Base-by-base conservation (phyloP, 2,329 filamentous ascomycete species). In the Hymenoscyphus fraxineus region DNA sequence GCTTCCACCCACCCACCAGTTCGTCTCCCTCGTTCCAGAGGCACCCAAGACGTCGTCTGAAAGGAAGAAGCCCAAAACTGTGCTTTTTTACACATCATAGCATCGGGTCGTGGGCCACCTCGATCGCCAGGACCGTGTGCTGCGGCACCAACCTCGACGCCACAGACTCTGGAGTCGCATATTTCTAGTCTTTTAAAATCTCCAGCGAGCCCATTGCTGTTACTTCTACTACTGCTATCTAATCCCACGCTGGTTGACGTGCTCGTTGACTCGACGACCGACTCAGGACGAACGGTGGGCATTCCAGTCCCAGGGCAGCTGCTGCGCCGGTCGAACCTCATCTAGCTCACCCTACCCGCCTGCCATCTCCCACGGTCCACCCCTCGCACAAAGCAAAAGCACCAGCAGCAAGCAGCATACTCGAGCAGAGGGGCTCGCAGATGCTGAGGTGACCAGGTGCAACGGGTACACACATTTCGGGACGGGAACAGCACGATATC, bases 401-500 rank as follows among this genome's bases (percentile, higher is more conserved):
- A 54, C 19, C n/a, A 54, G 47, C 47, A 51, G n/a, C 44, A 51
- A 51, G 44, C 16, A 69, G 32, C 60, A 63, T 67, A 66, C 65
- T 72, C 69, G 72, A 73, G 69, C 67, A 67, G 69, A 70, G 68
- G 70, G 70, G 66, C 64, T 67, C 67, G 70, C 69, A 73, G 68
- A 72, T 71, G 69, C 60, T 69, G 66, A 65, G 70, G 72, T 72
- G 69, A 73, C 69, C 65, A 67, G 64, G 73, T 74, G 71, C 65
- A 64, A 75, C 73, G 68, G 71, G 66, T 65, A 71, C 72, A 72
- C 70, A 71, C 69, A 71, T 67, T 69, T 73, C 70, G 71, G 73
- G 68, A 72, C 71, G 68, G 72, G 69, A 73, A 69, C 66, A 71
- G 67, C 71, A 73, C 73, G 71, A 74, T 73, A 73, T 73, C 67